Evolutionary conservation across 768 basidiomycete genomes (phyloP).

Genomic region (Hebeloma cylindrosporum): DNA sequence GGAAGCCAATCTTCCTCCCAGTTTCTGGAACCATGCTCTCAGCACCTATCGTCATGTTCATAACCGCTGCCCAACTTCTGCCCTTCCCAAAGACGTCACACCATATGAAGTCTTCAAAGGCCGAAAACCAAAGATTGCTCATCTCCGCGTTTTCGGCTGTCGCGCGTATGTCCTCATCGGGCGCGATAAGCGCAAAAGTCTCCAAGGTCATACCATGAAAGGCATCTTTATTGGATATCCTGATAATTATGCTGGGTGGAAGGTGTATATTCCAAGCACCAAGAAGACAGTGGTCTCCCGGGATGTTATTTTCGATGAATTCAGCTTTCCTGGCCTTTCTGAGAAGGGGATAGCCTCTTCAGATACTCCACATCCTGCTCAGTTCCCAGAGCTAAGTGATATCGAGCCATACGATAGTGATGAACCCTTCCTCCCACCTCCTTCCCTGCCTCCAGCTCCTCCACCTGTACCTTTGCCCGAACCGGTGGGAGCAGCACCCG

Average conservation of each 20-base stretch:
- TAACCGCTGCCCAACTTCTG: constrained; percentile 22
- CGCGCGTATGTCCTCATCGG: constrained; percentile 37
- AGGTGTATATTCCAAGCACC: constrained; percentile 31
- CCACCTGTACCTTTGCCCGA: too few relatives aligned
- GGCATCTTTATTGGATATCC: constrained; percentile 41
- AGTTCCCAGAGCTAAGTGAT: too few relatives aligned
- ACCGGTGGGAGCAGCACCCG: too few relatives aligned
- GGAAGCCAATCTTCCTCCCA: constrained; percentile 16
- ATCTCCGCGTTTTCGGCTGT: constrained; percentile 39
- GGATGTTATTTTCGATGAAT: constrained; percentile 33
- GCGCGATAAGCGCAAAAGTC: constrained; percentile 31
- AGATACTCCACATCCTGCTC: too few relatives aligned
- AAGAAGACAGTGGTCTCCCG: constrained; percentile 25
- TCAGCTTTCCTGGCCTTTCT: constrained; percentile 29
- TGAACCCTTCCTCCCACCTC: too few relatives aligned
- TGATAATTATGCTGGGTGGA: constrained; percentile 29
- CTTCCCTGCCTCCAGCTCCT: too few relatives aligned
- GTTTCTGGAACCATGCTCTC: constrained; percentile 25
- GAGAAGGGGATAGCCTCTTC: too few relatives aligned
- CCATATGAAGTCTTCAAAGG: constrained; percentile 24
- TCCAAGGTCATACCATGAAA: constrained; percentile 30
- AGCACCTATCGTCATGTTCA: constrained; percentile 20
- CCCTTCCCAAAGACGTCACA: constrained; percentile 20
- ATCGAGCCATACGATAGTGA: too few relatives aligned
- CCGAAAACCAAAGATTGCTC: constrained; percentile 22